phyloP scores from a whole-genome alignment of 2,329 filamentous ascomycete genomes.

The Apiospora rasikravindrae region DNA sequence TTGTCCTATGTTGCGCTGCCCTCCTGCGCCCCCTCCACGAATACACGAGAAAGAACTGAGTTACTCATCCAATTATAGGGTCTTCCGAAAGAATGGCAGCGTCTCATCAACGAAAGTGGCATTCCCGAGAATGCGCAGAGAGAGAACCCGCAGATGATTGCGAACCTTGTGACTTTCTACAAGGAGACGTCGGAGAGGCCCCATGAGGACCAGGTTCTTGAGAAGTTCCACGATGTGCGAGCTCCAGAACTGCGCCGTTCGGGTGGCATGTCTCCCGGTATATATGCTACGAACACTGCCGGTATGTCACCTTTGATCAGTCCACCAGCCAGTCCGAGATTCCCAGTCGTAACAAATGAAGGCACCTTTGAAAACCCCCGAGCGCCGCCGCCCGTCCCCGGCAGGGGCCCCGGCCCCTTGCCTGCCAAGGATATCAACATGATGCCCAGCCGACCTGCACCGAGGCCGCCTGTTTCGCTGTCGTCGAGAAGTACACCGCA shows the following conservation, averaged over 20 bases:
- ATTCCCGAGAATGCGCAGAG: slow-evolving; percentile 96
- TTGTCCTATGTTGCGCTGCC: slow-evolving; percentile 19
- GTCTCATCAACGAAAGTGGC: slow-evolving; percentile 91
- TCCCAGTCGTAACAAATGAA: slow-evolving; percentile 83
- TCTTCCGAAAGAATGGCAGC: slow-evolving; percentile 97
- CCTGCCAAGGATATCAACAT: slow-evolving; percentile 62
- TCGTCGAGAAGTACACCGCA: slow-evolving; percentile 63
- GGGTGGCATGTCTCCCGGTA: slow-evolving; percentile 55
- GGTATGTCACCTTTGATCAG: slow-evolving; percentile 71
- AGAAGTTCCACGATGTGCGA: slow-evolving; percentile 93
- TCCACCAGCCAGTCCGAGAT: slow-evolving; percentile 82
- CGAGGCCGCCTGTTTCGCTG: slow-evolving; percentile 77
- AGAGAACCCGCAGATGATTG: slow-evolving; percentile 93
- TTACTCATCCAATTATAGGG: slow-evolving; percentile 60
- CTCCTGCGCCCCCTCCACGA: slow-evolving; percentile 4
- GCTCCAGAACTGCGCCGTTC: slow-evolving; percentile 56
- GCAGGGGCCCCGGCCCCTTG: slow-evolving; percentile 46
- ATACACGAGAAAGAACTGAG: not conserved
- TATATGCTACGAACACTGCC: slow-evolving; percentile 60
- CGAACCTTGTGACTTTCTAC: slow-evolving; percentile 96
- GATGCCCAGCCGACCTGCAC: slow-evolving; percentile 83
- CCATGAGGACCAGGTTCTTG: slow-evolving; percentile 86
- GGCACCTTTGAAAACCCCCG: slow-evolving; percentile 97
- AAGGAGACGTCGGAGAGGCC: slow-evolving; percentile 86
- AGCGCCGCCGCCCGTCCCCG: slow-evolving; percentile 76